Base-by-base conservation (phyloP, 192 early-diverging fungal genomes). In the Entomortierella chlamydospora region DNA sequence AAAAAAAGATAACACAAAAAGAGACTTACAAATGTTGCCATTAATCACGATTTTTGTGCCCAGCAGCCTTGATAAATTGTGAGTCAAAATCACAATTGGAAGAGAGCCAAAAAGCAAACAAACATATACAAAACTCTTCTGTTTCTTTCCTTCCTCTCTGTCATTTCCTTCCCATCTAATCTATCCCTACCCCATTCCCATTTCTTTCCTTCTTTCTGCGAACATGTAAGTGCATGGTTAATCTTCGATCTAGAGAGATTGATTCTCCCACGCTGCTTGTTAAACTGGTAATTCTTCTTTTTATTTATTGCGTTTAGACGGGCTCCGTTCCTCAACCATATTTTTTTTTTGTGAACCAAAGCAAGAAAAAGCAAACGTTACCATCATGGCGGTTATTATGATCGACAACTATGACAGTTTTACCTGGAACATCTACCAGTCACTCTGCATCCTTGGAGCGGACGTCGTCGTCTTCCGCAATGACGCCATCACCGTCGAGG, bases 401-500 rank as follows among this genome's bases (percentile, higher is more conserved):
- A 96, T 99, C 58, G 98, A 99, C 87, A 98, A 98, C 73, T 99
- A 97, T 89, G 98, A 99, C 87, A 93, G 91, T 68, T 99, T 99
- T 74, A 98, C 97, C 29, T 99, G 95, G 90, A 99, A 99, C 83
- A 88, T 99, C 34, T 99, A 98, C 85, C 97, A 99, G 86, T 97
- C 92, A 60, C 87, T 99, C 18, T 90, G 90, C 55, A 88, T 93
- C 70, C 89, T 96, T 20, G 97, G 97, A 18, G 98, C 98, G 2
- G 82, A 97, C 49, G 97, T 99, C 25, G 83, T 85, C 41, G 98
- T 99, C 49, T 94, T 87, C 77, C 90, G 98, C 34, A 99, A 99
- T 81, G 97, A 99, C 81, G 88, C 95, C 68, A 93, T 96, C 64
- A 94, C 96, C 0, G 71, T 99, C 43, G 93, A 94, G 28, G 88